Conservation (phyloP, 441 rosid genomes). For the Adansonia madagascariensis region DNA sequence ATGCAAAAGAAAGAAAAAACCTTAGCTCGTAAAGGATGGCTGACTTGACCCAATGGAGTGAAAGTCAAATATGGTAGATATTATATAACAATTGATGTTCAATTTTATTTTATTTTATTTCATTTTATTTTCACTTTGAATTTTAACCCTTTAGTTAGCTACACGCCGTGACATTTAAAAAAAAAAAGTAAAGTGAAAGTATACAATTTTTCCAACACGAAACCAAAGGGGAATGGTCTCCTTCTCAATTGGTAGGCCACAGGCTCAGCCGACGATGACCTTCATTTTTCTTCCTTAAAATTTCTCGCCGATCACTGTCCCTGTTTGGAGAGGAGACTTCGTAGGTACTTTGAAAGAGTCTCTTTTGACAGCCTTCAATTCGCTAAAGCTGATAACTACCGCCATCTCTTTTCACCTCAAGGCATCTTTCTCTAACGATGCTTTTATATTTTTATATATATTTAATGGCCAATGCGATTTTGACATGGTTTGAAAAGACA, state of each 20-base stretch:
- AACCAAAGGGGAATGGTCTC: slow-evolving; percentile 33
- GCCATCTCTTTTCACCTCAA: slow-evolving; percentile 28
- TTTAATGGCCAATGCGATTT: background rate
- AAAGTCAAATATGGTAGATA: slow-evolving; percentile 43
- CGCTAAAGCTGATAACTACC: no score
- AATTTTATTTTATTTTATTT: background rate
- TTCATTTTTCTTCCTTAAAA: no score
- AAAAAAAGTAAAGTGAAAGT: background rate
- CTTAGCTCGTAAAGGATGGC: background rate
- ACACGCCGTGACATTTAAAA: slow-evolving; percentile 4
- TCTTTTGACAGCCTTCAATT: no score
- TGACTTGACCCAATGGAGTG: slow-evolving; percentile 39
- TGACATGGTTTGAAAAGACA: slow-evolving; percentile 9
- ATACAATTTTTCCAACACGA: slow-evolving; percentile 37
- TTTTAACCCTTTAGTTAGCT: background rate
- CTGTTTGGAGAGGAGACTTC: no score
- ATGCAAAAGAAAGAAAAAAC: background rate
- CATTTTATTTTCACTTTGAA: slow-evolving; percentile 34
- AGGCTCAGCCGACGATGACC: background rate
- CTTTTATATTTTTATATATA: background rate
- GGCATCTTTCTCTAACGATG: slow-evolving; percentile 29
- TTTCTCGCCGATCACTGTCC: no score
- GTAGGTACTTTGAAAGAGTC: no score
- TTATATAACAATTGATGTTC: background rate
- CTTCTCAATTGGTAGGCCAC: slow-evolving; percentile 30